These are phyloP conservation scores for Lachancea thermotolerans DNA, from an alignment of 805 yeast species.

Conservation along the genomic window DNA sequence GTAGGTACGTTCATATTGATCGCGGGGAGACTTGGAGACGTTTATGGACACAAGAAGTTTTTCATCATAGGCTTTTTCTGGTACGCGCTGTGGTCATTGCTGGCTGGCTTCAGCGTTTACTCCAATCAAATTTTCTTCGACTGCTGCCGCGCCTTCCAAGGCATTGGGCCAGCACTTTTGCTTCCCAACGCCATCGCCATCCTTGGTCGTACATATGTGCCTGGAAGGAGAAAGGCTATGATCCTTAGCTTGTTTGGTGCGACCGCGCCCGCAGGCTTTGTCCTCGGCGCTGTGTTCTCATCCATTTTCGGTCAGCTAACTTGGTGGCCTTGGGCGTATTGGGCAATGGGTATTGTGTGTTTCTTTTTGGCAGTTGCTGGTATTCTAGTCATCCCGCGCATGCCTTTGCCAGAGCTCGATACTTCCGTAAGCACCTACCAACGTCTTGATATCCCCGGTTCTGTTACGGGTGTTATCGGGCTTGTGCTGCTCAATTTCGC, in stretches of 20 bases:
- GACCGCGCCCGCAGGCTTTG: conserved; percentile 57
- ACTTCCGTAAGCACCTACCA: not conserved
- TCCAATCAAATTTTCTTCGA: conserved; percentile 29
- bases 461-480: conserved; percentile 45
- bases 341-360: conserved; percentile 39
- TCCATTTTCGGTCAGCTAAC: conserved; percentile 37
- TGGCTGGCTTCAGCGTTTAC: conserved; percentile 46
- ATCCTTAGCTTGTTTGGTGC: conserved; percentile 54
- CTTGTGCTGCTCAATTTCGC: conserved; percentile 51
- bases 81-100: conserved; percentile 50
- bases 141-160: conserved; percentile 53
- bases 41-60: conserved; percentile 52
- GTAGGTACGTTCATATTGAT: conserved; percentile 60
- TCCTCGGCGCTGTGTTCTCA: conserved; percentile 47
- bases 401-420: conserved; percentile 8
- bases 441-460: conserved; percentile 39
- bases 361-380: conserved; percentile 30
- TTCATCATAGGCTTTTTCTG: conserved; percentile 51
- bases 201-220: conserved; percentile 36
- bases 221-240: conserved; percentile 45
- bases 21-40: conserved; percentile 66
- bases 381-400: conserved; percentile 35
- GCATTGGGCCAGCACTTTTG: conserved; percentile 54
- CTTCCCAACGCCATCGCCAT: conserved; percentile 56
- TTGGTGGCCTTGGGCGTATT: conserved; percentile 61